phyloP scores from a whole-genome alignment of 441 rosid species.

The Mallotus repandus region DNA sequence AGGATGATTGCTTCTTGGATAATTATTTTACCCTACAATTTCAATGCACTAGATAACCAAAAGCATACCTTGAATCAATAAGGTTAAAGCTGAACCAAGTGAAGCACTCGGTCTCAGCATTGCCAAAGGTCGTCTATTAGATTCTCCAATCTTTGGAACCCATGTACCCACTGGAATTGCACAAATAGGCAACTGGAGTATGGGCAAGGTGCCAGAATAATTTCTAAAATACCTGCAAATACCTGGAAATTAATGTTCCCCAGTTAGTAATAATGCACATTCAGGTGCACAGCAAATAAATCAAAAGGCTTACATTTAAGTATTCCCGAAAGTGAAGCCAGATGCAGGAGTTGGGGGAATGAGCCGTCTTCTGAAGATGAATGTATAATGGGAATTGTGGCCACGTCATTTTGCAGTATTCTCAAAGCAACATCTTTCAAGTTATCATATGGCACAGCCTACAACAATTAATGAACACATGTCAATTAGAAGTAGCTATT shows the following conservation, averaged over 20 bases:
- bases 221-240: slow-evolving; percentile 63
- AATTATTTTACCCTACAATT: background rate
- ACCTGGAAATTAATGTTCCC: slow-evolving; percentile 41
- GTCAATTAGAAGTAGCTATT: slow-evolving; percentile 2
- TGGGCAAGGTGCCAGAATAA: slow-evolving; percentile 50
- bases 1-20: background rate
- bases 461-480: slow-evolving; percentile 20
- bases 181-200: slow-evolving; percentile 53
- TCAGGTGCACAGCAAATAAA: slow-evolving; percentile 8
- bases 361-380: slow-evolving; percentile 60
- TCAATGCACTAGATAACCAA: slow-evolving; percentile 5
- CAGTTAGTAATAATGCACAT: slow-evolving; percentile 27
- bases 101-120: slow-evolving; percentile 61
- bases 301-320: slow-evolving; percentile 49
- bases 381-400: slow-evolving; percentile 58
- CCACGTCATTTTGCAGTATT: slow-evolving; percentile 54
- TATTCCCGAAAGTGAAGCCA: slow-evolving; percentile 62
- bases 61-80: slow-evolving; percentile 56
- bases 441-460: slow-evolving; percentile 59
- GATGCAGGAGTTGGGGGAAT: slow-evolving; percentile 61
- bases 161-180: slow-evolving; percentile 55
- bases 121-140: slow-evolving; percentile 50
- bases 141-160: slow-evolving; percentile 59
- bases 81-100: slow-evolving; percentile 54
- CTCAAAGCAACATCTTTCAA: slow-evolving; percentile 54